Evolutionary conservation across 495 filamentous ascomycete species (phyloP).

Genomic region (Cercophora newfieldiana): DNA sequence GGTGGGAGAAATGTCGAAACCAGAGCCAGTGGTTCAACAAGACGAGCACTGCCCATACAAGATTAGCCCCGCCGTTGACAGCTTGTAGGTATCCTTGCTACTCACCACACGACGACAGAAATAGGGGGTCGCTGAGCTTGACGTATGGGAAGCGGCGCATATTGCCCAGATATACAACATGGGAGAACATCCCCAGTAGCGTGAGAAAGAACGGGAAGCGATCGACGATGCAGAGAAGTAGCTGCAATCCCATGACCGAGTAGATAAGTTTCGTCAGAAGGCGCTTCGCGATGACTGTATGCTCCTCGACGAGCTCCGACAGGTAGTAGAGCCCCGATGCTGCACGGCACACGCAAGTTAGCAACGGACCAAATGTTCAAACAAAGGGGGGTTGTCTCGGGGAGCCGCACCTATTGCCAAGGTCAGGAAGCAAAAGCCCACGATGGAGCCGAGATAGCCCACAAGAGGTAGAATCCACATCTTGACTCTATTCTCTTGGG

Average conservation of each 20-base stretch:
- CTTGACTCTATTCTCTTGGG: conserved; percentile 24
- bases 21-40: conserved; percentile 93
- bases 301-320: conserved; percentile 95
- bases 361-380: not conserved
- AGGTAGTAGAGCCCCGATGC: conserved; percentile 97
- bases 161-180: conserved; percentile 87
- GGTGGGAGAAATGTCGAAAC: conserved; percentile 87
- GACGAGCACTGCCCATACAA: conserved; percentile 61
- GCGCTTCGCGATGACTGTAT: conserved; percentile 87
- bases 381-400: not conserved
- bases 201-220: conserved; percentile 76
- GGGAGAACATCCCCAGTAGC: conserved; percentile 73
- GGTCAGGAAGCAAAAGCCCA: conserved; percentile 92
- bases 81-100: conserved; percentile 7
- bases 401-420: conserved; percentile 75
- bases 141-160: conserved; percentile 85
- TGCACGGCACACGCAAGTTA: conserved; percentile 33
- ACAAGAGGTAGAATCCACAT: conserved; percentile 94
- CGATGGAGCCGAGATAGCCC: conserved; percentile 81
- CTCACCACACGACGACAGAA: conserved; percentile 76
- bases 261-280: conserved; percentile 85
- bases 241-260: conserved; percentile 70
- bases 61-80: not conserved
- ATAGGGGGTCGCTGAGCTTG: conserved; percentile 83
- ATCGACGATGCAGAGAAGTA: conserved; percentile 77